Evolutionary conservation across 2,329 filamentous ascomycete genomes (phyloP).

Genomic region (Sporothrix luriei): DNA sequence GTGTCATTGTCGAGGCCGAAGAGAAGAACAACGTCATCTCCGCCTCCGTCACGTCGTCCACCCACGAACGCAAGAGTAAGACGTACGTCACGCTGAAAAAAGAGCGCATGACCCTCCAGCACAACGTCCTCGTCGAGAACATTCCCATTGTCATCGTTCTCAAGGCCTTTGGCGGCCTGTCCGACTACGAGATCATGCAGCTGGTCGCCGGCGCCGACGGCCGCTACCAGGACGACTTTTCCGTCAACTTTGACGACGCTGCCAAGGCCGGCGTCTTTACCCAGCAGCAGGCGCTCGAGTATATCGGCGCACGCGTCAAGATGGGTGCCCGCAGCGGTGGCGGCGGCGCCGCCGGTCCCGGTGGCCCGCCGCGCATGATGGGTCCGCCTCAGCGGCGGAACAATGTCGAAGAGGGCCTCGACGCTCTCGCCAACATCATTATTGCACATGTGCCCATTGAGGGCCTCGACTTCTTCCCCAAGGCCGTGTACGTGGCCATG

Average conservation of each 20-base stretch:
- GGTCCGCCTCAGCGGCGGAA: conserved; percentile 67
- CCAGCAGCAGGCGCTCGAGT: conserved; percentile 93
- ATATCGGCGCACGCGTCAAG: conserved; percentile 83
- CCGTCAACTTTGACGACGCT: conserved; percentile 92
- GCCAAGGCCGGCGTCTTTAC: conserved; percentile 83
- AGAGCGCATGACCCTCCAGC: conserved; percentile 82
- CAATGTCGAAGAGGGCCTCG: conserved; percentile 86
- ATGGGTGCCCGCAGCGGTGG: conserved; percentile 69
- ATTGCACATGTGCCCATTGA: conserved; percentile 93
- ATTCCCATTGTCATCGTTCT: conserved; percentile 93
- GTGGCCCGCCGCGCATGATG: conserved; percentile 52
- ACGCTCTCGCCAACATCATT: conserved; percentile 88
- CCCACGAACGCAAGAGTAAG: conserved; percentile 96
- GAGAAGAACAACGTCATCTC: conserved; percentile 91
- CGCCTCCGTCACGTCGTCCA: conserved; percentile 96
- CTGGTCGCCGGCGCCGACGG: conserved; percentile 86
- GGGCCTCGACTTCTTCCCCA: conserved; percentile 92
- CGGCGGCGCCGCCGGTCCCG: conserved; percentile 28
- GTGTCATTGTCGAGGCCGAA: conserved; percentile 93
- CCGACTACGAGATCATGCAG: conserved; percentile 91
- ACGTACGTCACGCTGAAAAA: conserved; percentile 95
- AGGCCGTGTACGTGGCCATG: conserved; percentile 92
- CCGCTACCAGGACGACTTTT: conserved; percentile 90
- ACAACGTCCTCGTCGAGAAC: conserved; percentile 90
- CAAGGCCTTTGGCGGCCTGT: conserved; percentile 90